Conservation (phyloP, 306 rosid genomes). For the Vicia villosa region DNA sequence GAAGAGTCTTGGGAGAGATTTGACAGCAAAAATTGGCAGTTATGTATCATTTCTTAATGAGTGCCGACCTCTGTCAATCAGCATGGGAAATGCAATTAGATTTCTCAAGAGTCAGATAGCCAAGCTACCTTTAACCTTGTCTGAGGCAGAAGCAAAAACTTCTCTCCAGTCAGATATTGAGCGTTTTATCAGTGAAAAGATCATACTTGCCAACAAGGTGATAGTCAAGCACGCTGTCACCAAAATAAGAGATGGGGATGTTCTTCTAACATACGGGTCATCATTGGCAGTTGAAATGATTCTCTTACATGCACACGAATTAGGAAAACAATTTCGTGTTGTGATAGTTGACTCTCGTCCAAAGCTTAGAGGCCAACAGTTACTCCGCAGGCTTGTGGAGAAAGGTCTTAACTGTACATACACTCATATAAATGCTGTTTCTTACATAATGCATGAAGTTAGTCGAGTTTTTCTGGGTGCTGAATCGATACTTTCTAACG, state of each 20-base stretch:
- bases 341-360: conserved; percentile 67
- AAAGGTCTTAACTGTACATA: conserved; percentile 65
- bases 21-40: conserved; percentile 57
- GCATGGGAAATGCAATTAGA: conserved; percentile 71
- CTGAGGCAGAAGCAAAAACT: conserved; percentile 59
- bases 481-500: conserved; percentile 56
- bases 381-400: conserved; percentile 59
- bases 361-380: conserved; percentile 52
- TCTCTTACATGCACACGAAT: conserved; percentile 58
- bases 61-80: conserved; percentile 67
- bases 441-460: conserved; percentile 66
- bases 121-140: conserved; percentile 52
- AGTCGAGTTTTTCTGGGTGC: conserved; percentile 60
- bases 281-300: conserved; percentile 58
- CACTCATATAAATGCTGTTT: conserved; percentile 60
- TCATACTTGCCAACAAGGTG: conserved; percentile 58
- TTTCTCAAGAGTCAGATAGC: conserved; percentile 61
- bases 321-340: conserved; percentile 59
- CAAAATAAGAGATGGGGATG: conserved; percentile 65
- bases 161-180: conserved; percentile 54
- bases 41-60: conserved; percentile 60
- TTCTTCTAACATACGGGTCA: conserved; percentile 61
- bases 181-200: conserved; percentile 61
- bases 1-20: conserved; percentile 54
- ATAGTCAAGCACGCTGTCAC: conserved; percentile 64